Evolutionary conservation across 1,139 yeast genomes (phyloP).

Genomic region (Debaryomyces fabryi): DNA sequence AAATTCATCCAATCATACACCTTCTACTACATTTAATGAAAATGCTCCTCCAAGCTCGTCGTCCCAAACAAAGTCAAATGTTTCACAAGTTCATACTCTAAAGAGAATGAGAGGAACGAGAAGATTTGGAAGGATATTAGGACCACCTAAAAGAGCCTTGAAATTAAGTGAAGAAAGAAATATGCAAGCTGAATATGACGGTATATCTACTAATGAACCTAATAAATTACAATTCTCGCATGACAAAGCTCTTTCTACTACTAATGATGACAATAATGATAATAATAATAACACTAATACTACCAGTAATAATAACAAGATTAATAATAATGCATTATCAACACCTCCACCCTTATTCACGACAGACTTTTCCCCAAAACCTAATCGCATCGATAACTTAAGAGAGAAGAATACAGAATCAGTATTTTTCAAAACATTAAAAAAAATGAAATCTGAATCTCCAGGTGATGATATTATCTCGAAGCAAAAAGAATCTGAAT

Average conservation of each 20-base stretch:
- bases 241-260: background rate
- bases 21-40: conserved; percentile 22
- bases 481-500: conserved; percentile 28
- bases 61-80: conserved; percentile 7
- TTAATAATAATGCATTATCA: background rate
- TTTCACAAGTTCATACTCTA: conserved; percentile 20
- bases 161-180: conserved; percentile 21
- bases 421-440: conserved; percentile 12
- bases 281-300: background rate
- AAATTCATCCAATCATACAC: conserved; percentile 13
- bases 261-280: background rate
- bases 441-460: conserved; percentile 11
- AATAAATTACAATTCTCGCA: background rate
- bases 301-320: background rate
- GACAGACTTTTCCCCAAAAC: conserved; percentile 19
- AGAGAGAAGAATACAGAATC: conserved; percentile 8
- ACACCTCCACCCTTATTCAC: conserved; percentile 20
- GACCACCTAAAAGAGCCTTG: conserved; percentile 44
- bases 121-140: conserved; percentile 39
- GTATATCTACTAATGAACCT: background rate
- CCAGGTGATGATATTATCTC: conserved; percentile 16
- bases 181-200: background rate
- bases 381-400: conserved; percentile 7
- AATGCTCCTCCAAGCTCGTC: conserved; percentile 8
- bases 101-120: conserved; percentile 34